These are phyloP conservation scores for Diaporthe citrichinensis DNA, from an alignment of 2,329 filamentous ascomycete genomes.

Conservation along the genomic window DNA sequence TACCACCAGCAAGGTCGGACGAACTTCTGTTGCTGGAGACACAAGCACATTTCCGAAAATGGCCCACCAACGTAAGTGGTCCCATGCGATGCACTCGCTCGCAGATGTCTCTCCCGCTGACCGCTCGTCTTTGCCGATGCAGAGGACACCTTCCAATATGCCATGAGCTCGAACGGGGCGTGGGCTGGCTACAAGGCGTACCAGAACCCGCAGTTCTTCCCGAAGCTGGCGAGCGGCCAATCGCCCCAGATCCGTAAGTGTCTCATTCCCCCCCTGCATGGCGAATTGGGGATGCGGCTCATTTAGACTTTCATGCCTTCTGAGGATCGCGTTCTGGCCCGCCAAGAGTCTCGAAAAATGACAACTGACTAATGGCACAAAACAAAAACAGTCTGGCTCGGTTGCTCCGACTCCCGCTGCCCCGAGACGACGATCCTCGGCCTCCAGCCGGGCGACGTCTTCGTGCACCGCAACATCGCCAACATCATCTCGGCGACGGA, in stretches of 20 bases:
- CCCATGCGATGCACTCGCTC: neutral
- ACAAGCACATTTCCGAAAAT: slow-evolving; percentile 29
- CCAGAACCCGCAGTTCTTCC: slow-evolving; percentile 80
- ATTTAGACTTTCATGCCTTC: slow-evolving; percentile 26
- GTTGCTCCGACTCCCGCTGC: slow-evolving; percentile 87
- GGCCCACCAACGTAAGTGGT: slow-evolving; percentile 39
- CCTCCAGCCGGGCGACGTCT: slow-evolving; percentile 85
- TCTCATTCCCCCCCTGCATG: slow-evolving; percentile 17
- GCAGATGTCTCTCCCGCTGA: slow-evolving; percentile 10
- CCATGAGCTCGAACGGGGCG: slow-evolving; percentile 77
- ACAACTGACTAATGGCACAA: slow-evolving; percentile 9
- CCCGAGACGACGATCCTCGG: slow-evolving; percentile 87
- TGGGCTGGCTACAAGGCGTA: slow-evolving; percentile 77
- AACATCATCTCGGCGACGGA: slow-evolving; percentile 84
- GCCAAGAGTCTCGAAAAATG: slow-evolving; percentile 24
- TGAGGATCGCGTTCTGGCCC: neutral
- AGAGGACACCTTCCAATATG: slow-evolving; percentile 73
- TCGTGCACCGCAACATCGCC: slow-evolving; percentile 92
- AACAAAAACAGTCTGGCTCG: slow-evolving; percentile 78
- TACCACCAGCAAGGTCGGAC: slow-evolving; percentile 1
- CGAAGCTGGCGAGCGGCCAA: slow-evolving; percentile 76
- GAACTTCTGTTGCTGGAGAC: neutral
- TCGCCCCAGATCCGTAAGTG: slow-evolving; percentile 71
- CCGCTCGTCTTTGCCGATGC: slow-evolving; percentile 29
- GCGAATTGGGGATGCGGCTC: slow-evolving; percentile 15